phyloP scores from a whole-genome alignment of 2,329 filamentous ascomycete genomes.

The Aspergillus hortae region DNA sequence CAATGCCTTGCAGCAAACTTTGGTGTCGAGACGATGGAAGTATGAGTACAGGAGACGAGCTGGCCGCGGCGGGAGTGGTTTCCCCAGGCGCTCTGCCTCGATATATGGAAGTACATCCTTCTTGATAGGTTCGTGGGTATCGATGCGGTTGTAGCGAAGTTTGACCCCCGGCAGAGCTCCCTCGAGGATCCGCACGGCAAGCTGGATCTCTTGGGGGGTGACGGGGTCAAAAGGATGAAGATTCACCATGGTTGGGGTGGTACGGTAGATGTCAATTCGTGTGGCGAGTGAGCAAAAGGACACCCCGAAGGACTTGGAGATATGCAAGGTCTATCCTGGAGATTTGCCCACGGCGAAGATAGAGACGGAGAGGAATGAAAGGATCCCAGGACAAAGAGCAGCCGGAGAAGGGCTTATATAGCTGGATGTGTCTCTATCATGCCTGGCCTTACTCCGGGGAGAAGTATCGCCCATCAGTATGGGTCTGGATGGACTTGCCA shows the following conservation, averaged over 20 bases:
- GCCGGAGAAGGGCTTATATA: neutral
- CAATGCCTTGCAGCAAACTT: slow-evolving; percentile 39
- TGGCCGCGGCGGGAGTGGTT: slow-evolving; percentile 48
- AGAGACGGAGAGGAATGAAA: neutral
- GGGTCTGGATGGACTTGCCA: slow-evolving; percentile 26
- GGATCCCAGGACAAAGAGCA: neutral
- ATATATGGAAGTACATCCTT: slow-evolving; percentile 55
- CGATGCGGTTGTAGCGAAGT: slow-evolving; percentile 62
- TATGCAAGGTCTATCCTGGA: too few relatives aligned
- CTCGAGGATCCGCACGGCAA: slow-evolving; percentile 35
- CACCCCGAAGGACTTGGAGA: too few relatives aligned
- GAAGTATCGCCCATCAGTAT: slow-evolving; percentile 1
- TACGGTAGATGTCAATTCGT: slow-evolving; percentile 11
- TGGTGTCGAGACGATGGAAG: slow-evolving; percentile 39
- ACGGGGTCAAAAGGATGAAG: slow-evolving; percentile 39
- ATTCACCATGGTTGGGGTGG: slow-evolving; percentile 1
- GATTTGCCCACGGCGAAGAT: too few relatives aligned
- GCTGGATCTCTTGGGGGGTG: slow-evolving; percentile 34
- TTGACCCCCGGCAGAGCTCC: slow-evolving; percentile 32
- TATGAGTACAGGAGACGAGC: slow-evolving; percentile 53
- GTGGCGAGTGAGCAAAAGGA: too few relatives aligned
- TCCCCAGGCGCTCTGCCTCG: slow-evolving; percentile 57
- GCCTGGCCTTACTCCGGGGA: too few relatives aligned
- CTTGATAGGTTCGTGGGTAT: slow-evolving; percentile 63
- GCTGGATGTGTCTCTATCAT: neutral